Evolutionary conservation across 306 rosid genomes (phyloP).

Genomic region (Begonia fuchsioides): DNA sequence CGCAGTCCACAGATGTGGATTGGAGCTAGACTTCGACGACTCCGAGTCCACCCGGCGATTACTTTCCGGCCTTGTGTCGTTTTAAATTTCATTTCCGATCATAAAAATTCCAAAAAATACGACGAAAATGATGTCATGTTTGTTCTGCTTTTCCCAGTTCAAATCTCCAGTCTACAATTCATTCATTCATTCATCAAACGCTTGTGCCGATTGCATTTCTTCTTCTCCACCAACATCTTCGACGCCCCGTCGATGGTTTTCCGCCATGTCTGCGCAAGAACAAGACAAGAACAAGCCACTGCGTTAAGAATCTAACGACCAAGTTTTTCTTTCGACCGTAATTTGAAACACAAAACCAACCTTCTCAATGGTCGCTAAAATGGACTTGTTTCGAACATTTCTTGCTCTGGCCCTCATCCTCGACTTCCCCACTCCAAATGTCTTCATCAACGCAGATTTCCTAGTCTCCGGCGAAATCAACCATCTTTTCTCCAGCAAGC

Average conservation of each 20-base stretch:
- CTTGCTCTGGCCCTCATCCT: slow-evolving; percentile 34
- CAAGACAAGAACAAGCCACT: not conserved
- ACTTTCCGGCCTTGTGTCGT: no score
- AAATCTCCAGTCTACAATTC: no score
- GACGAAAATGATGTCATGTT: no score
- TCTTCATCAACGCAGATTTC: slow-evolving; percentile 37
- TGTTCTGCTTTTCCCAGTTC: no score
- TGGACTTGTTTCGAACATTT: slow-evolving; percentile 42
- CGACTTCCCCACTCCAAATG: slow-evolving; percentile 24
- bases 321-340: not conserved
- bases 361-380: slow-evolving; percentile 56
- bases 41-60: no score
- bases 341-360: slow-evolving; percentile 14
- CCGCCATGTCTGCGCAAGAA: slow-evolving; percentile 58
- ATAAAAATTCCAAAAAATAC: no score
- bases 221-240: slow-evolving; percentile 66
- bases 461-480: slow-evolving; percentile 34
- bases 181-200: slow-evolving; percentile 52
- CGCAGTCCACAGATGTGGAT: no score
- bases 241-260: slow-evolving; percentile 75
- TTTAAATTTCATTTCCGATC: no score
- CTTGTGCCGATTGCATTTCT: slow-evolving; percentile 54
- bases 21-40: no score
- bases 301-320: no score
- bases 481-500: slow-evolving; percentile 42